phyloP scores from a whole-genome alignment of 805 yeast genomes.

The Lipomyces orientalis region DNA sequence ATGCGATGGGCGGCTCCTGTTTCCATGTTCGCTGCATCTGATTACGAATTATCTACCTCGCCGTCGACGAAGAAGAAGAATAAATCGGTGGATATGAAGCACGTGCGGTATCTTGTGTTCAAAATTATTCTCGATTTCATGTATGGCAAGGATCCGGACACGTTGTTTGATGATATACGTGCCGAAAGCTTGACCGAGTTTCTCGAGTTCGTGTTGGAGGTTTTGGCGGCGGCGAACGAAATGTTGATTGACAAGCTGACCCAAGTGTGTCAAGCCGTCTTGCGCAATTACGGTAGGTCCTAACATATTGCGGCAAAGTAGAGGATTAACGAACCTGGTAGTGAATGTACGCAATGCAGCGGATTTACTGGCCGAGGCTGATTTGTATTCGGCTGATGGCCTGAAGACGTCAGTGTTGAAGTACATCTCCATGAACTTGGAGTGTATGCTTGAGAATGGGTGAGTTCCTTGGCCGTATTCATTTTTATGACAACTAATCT shows the following conservation, averaged over 20 bases:
- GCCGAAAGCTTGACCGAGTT: constrained; percentile 49
- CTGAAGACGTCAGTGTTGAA: constrained; percentile 67
- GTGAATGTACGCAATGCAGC: constrained; percentile 62
- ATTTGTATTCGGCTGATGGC: constrained; percentile 56
- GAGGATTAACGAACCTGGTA: constrained; percentile 6
- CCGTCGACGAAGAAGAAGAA: neutral
- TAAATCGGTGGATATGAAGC: constrained; percentile 49
- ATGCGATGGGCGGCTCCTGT: constrained; percentile 29
- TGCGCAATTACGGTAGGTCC: constrained; percentile 57
- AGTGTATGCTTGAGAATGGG: constrained; percentile 60
- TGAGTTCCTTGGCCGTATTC: constrained; percentile 1
- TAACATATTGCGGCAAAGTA: constrained; percentile 43
- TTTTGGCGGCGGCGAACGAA: constrained; percentile 68
- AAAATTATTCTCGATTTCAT: constrained; percentile 58
- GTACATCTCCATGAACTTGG: constrained; percentile 71
- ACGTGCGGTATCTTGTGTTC: constrained; percentile 54
- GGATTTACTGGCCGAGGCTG: constrained; percentile 60
- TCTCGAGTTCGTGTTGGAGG: constrained; percentile 59
- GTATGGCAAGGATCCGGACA: constrained; percentile 54
- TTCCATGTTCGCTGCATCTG: constrained; percentile 11
- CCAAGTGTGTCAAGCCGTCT: constrained; percentile 60
- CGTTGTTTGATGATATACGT: constrained; percentile 49
- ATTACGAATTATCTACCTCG: constrained; percentile 6
- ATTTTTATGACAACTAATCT: neutral
- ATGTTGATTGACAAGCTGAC: constrained; percentile 64